Evolutionary conservation across 164 flowering plant genomes (phyloP).

Genomic region (Pachysandra terminalis): DNA sequence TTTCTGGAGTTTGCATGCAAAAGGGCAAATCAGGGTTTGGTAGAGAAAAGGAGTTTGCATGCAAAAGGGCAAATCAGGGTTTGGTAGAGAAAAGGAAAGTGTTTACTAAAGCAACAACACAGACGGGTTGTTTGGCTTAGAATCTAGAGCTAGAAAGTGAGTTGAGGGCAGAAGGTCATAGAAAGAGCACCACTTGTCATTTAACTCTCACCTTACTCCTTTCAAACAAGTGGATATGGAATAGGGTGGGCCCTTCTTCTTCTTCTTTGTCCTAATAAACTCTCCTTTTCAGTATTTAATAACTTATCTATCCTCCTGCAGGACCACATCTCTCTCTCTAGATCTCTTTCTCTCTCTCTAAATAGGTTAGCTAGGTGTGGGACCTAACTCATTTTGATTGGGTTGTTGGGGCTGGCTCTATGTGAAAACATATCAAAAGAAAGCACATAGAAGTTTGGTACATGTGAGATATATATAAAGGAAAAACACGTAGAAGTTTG

Average conservation of each 20-base stretch:
- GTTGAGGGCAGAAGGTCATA: background rate
- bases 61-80: background rate
- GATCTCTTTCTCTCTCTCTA: background rate
- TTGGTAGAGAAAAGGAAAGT: background rate
- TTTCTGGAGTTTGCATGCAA: background rate
- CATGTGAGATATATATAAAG: too few species aligned
- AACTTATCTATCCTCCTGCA: background rate
- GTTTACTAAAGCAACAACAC: background rate
- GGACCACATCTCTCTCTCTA: too few species aligned
- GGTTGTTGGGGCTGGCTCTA: too few species aligned
- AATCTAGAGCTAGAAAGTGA: background rate
- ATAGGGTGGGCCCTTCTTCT: background rate
- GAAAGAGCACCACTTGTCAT: background rate
- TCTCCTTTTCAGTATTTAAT: background rate
- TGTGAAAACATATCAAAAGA: too few species aligned
- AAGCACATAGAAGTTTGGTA: too few species aligned
- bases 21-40: background rate
- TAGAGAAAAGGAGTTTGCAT: background rate
- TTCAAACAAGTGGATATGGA: background rate
- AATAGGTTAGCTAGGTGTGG: background rate
- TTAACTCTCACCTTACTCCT: background rate
- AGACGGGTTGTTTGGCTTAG: background rate
- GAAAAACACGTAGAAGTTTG: too few species aligned
- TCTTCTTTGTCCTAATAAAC: background rate
- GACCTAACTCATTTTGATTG: background rate